phyloP scores from a whole-genome alignment of 441 rosid species.

The Theobroma grandiflorum region DNA sequence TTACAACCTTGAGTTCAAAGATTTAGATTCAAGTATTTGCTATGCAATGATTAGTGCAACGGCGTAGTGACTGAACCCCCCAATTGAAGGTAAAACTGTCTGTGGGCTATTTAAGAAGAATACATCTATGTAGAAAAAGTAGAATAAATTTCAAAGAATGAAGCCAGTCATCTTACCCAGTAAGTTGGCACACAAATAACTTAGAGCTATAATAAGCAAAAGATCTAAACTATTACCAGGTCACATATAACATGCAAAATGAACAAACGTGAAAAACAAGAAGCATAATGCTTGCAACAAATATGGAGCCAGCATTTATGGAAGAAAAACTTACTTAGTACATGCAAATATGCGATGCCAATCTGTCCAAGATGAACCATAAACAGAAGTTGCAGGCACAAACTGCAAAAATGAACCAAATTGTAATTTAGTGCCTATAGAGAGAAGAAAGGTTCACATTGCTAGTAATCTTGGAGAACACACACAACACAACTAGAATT shows the following conservation, averaged over 20 bases:
- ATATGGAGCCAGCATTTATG: constrained; percentile 16
- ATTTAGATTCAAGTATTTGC: not conserved
- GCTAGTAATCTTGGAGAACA: not conserved
- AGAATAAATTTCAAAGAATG: not conserved
- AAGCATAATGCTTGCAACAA: not conserved
- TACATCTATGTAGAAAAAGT: not conserved
- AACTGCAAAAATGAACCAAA: constrained; percentile 48
- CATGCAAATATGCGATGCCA: constrained; percentile 69
- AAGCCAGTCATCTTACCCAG: not conserved
- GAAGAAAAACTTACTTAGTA: constrained; percentile 55
- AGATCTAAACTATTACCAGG: not conserved
- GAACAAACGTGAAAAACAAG: not conserved
- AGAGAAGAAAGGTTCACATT: not conserved
- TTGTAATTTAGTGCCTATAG: not conserved
- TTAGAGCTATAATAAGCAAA: not conserved
- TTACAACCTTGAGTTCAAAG: not conserved
- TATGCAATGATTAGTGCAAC: not conserved
- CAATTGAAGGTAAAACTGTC: not conserved
- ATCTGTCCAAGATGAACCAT: constrained; percentile 76
- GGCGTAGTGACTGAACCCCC: not conserved
- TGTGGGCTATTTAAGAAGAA: not conserved
- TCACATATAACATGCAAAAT: not conserved
- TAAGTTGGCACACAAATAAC: not conserved
- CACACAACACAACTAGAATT: not conserved
- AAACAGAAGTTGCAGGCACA: constrained; percentile 73